Evolutionary conservation across 176 grass and related monocot species (phyloP), one percentile per base, ranked within the genome.

Genomic region (Aegilops speltoides): DNA sequence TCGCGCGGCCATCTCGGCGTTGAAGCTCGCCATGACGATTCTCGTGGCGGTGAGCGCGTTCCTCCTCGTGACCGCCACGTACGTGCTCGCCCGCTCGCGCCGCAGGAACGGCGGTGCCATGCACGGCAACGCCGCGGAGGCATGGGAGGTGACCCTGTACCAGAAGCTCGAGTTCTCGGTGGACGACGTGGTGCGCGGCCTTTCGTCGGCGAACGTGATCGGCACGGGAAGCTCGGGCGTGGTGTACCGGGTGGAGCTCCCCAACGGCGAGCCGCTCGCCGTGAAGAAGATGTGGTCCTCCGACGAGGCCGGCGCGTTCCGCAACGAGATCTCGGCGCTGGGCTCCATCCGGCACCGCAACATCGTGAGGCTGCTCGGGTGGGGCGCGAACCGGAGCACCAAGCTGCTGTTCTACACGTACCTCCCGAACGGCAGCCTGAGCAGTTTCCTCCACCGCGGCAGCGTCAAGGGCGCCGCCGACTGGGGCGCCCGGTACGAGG

Each of bases 211-310:
- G 31, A 98, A 98, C 76, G 96, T 95, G 83, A 91, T 98, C 67
- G 96, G 96, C 2, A 95, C 93, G 0, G 96, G 96, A 2, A 96
- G 96, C 86, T 98, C 96, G 5, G 93, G 93, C 23, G 96, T 98
- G 31, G 96, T 98, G 33, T 98, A 95, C 93, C 91, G 91, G 7
- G 90, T 96, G 43, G 81, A 24, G 4, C 89, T 94, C 4, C 90
- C 91, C 0, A 76, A 23, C 64, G 96, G 96, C 17, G 88, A 92
- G n/a, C 57, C 84, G 3, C 46, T 98, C 1, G 96, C 96, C 5
- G 93, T 98, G 43, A 98, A 98, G 87, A 98, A 95, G 88, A 94
- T 98, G 93, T 98, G 96, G 96, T 95, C 96, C n/a, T 79, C 90
- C 14, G 88, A 92, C 62, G 91, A 94, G 68, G 70, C 84, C 52